Evolutionary conservation across 164 flowering plant genomes (phyloP), one percentile per base, ranked within the genome.

Genomic region (Nelumbo lutea): DNA sequence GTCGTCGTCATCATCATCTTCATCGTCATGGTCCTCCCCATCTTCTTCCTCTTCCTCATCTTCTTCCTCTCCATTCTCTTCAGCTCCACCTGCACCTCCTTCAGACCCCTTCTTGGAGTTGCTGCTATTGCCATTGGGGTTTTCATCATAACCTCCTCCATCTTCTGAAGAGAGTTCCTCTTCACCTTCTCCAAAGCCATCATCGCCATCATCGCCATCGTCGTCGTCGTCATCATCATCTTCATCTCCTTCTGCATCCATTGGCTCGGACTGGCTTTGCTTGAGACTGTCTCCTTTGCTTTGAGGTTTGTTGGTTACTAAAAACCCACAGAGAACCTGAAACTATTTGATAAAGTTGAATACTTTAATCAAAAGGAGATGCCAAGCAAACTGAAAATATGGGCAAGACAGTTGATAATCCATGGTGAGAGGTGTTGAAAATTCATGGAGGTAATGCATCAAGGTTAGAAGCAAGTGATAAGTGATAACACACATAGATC

Each of bases 111-210:
- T 80, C 74, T 79, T 79, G 7, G 78, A 58, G 71, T 65, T 74
- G 11, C 59, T 62, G 40, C 72, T 73, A 46, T 76, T 78, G 69
- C 66, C 63, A 68, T 77, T 73, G 48, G 78, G 68, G 5, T 72
- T 75, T 64, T 72, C 60, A 13, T 42, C 75, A 39, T 65, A 9
- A 47, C 65, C 85, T 7, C 65, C 82, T 8, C 57, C 83, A 1
- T 75, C 83, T 57, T 80, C 82, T 47, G 80, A 77, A 1, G 79
- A 71, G 14, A 69, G 59, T 1, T 78, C 78, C 59, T 79, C 83
- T 46, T 79, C 83, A 51, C 72, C 84, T 56, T 79, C 82, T 40
- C 73, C 83, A 53, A 57, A 68, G 46, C 69, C 85, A 55, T 70
- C 83, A 64, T 75, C 75, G 0, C 67, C 80, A 56, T 75, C 71